These are phyloP conservation scores for Suillus americanus DNA, from an alignment of 768 basidiomycete genomes.

Conservation along the genomic window DNA sequence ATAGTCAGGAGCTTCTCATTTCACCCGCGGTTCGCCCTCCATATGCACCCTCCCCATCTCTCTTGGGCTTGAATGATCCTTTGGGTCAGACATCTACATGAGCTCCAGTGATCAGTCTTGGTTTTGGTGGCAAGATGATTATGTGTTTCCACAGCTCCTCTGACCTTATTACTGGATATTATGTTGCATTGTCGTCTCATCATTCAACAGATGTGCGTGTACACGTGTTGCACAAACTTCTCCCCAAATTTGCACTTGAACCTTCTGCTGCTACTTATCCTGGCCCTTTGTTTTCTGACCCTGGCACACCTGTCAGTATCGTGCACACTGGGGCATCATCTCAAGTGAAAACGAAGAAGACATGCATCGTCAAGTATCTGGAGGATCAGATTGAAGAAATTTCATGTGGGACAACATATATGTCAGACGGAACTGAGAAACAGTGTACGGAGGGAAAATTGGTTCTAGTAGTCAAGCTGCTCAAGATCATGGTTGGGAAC, in stretches of 20 bases:
- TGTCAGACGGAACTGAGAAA: slow-evolving; percentile 51
- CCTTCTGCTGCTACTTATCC: slow-evolving; percentile 64
- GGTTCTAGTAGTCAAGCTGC: slow-evolving; percentile 59
- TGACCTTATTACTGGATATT: slow-evolving; percentile 69
- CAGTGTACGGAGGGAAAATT: slow-evolving; percentile 74
- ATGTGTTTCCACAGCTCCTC: slow-evolving; percentile 82
- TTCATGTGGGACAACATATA: slow-evolving; percentile 71
- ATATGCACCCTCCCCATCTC: slow-evolving; percentile 84
- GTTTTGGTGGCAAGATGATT: slow-evolving; percentile 89
- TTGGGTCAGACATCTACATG: slow-evolving; percentile 69
- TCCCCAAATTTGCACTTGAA: slow-evolving; percentile 65
- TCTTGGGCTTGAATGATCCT: slow-evolving; percentile 81
- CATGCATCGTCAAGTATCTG: slow-evolving; percentile 74
- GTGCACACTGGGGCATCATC: slow-evolving; percentile 60
- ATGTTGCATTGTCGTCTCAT: slow-evolving; percentile 72
- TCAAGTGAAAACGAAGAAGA: slow-evolving; percentile 82
- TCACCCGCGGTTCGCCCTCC: slow-evolving; percentile 44
- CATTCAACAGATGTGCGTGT: slow-evolving; percentile 70
- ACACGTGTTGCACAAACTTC: slow-evolving; percentile 62
- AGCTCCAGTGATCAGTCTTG: slow-evolving; percentile 84
- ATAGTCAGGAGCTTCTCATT: slow-evolving; percentile 27
- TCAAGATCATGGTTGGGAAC: slow-evolving; percentile 82
- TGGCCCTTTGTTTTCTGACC: slow-evolving; percentile 83
- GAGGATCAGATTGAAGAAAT: slow-evolving; percentile 75
- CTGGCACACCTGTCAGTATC: slow-evolving; percentile 62